Evolutionary conservation across 345 rosid species (phyloP), one percentile per base, ranked within the genome.

Genomic region (Stellera chamaejasme): DNA sequence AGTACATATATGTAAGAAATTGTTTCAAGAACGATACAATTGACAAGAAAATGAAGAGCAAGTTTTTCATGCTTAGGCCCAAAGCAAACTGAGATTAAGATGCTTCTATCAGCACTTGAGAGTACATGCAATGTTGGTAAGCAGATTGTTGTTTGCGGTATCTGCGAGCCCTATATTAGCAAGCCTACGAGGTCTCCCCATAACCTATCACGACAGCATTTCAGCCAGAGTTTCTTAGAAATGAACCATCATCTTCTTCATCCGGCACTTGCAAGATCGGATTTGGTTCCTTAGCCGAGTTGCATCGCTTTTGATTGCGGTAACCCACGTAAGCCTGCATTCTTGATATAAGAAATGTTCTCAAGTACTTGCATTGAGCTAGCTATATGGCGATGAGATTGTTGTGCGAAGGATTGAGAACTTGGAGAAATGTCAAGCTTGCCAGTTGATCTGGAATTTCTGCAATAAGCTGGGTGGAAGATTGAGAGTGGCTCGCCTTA

Each of bases 381-480:
- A n/a, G n/a, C 58, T n/a, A 61, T 53, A 2, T 16, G 52, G 10
- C 66, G 52, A 1, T 2, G 44, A 8, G 46, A 52, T 19, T 27
- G 52, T 53, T 62, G 3, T 36, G 2, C 0, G 66, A 43, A n/a
- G 52, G 58, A 9, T 44, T 62, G 4, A 62, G 2, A 3, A 52
- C 42, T 10, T 15, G n/a, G 3, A 65, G 60, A 0, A 43, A 41
- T 0, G 46, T 51, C 13, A 70, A 14, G 14, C 19, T 13, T 41
- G 36, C 27, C 11, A 61, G 28, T 2, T 70, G 13, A 10, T 1
- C 6, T 0, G 66, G 74, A 26, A 69, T 69, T 3, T 8, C 3
- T 0, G 69, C 66, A 13, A 6, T 11, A 2, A 65, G 59, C 52
- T 10, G 25, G 47, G 60, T 65, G 10, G 63, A 70, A 10, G 69